Percentiles rank a stretch among this genome's conserved stretches.
phyloP scores from a whole-genome alignment of 2,329 filamentous ascomycete species.

The Alternaria sp. region DNA sequence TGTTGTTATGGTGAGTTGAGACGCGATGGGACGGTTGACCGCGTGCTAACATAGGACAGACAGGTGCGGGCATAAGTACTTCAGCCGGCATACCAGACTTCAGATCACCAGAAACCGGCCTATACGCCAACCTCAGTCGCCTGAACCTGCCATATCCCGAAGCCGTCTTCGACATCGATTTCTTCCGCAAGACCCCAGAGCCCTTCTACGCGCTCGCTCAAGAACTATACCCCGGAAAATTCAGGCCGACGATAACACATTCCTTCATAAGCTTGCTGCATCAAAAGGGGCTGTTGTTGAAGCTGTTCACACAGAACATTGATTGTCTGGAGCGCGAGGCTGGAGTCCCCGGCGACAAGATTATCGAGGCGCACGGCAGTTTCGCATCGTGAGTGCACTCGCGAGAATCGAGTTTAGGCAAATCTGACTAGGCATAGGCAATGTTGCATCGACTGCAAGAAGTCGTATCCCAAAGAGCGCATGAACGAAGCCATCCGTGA shows the following conservation, averaged over 20 bases:
- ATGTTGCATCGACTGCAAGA: constrained; percentile 87
- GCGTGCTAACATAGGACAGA: constrained; percentile 51
- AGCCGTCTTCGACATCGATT: constrained; percentile 91
- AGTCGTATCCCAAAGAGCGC: constrained; percentile 72
- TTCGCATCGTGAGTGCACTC: constrained; percentile 68
- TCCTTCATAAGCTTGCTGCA: constrained; percentile 85
- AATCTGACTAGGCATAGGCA: constrained; percentile 60
- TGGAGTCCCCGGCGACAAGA: constrained; percentile 79
- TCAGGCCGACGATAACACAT: constrained; percentile 87
- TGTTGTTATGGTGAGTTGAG: constrained; percentile 74
- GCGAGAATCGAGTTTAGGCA: no score
- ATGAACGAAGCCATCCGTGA: constrained; percentile 75
- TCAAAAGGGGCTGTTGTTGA: constrained; percentile 78
- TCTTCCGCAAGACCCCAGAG: constrained; percentile 82
- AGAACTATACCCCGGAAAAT: constrained; percentile 91
- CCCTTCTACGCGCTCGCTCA: constrained; percentile 93
- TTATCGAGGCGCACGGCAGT: constrained; percentile 94
- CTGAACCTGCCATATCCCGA: constrained; percentile 88
- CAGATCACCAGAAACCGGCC: constrained; percentile 87
- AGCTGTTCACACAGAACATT: constrained; percentile 97
- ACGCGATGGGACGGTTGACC: not conserved
- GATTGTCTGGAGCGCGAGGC: constrained; percentile 91
- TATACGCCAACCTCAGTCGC: constrained; percentile 90
- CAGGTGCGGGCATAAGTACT: constrained; percentile 88
- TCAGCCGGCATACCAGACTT: constrained; percentile 86